Conservation (phyloP, 371 early-diverging fungal species). For the Actinomucor elegans region DNA sequence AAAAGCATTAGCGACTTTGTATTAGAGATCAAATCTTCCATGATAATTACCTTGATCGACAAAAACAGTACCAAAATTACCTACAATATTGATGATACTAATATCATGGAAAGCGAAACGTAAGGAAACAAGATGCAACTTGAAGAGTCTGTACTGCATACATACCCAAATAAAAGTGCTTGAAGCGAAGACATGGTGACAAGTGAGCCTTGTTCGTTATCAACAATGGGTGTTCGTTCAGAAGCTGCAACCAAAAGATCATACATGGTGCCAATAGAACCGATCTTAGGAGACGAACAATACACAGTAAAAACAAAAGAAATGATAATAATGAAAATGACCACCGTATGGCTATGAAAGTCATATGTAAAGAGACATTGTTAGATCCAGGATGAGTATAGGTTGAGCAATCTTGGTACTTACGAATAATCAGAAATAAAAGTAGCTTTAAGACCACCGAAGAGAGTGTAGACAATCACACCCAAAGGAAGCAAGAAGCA, state of each 20-base stretch:
- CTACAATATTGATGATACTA: constrained; percentile 67
- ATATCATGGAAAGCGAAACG: neutral
- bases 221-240: constrained; percentile 47
- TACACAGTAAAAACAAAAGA: constrained; percentile 69
- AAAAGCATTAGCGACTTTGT: neutral
- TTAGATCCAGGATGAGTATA: neutral
- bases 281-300: constrained; percentile 56
- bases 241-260: constrained; percentile 58
- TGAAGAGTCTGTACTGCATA: too few relatives aligned
- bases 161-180: constrained; percentile 62
- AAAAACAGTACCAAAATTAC: constrained; percentile 76
- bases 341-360: constrained; percentile 54
- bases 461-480: constrained; percentile 64
- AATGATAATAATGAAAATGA: constrained; percentile 67
- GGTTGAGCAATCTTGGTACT: neutral
- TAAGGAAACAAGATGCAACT: too few relatives aligned
- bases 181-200: constrained; percentile 67
- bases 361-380: neutral
- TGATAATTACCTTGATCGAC: constrained; percentile 54
- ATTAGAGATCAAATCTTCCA: too few relatives aligned
- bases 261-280: constrained; percentile 65
- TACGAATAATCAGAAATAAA: constrained; percentile 69
- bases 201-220: constrained; percentile 62
- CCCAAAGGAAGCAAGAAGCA: constrained; percentile 70
- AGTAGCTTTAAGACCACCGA: constrained; percentile 74